Evolutionary conservation across 805 yeast species (phyloP), one percentile per base, ranked within the genome.

Genomic region (Ogataea pilisensis): DNA sequence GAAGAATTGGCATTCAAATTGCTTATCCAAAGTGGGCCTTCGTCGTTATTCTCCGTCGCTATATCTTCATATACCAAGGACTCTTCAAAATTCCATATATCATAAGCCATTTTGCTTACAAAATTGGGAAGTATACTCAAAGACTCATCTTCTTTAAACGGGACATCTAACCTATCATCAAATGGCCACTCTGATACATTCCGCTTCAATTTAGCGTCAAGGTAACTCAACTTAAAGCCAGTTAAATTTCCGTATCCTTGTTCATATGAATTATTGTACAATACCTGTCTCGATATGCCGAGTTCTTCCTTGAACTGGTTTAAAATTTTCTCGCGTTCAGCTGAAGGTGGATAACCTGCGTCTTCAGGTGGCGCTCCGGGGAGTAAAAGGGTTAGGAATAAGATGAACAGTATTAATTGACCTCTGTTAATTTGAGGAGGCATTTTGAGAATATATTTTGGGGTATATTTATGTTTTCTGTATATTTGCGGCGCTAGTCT

Each of bases 241-340:
- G 93, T 83, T 13, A 86, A 58, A 51, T 85, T 82, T 1, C 85
- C 84, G 55, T 80, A 81, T 5, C 85, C 87, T 4, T 61, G 44
- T 16, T 55, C 40, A 57, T 72, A 81, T 1, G 73, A 68, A 32
- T 75, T 57, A 29, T 68, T 63, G 12, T 46, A 49, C 26, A 82
- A 58, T 1, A 59, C 25, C 18, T 58, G 46, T 19, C 63, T 39
- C 57, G 70, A 48, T 49, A 49, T 45, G 49, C 48, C 35, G 54
- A 57, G 45, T 44, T 52, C 70, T 25, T 62, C 52, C 35, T 64
- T 67, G 37, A 73, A 61, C 9, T 58, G 53, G n/a, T 58, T 48
- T 13, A 75, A 37, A 12, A 63, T 56, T 16, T 47, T n/a, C 11
- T 50, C 38, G 13, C 56, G 50, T 20, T 51, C 53, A 8, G 41